phyloP scores from a whole-genome alignment of 73 alveolate species.

The Durusdinium trenchii region DNA sequence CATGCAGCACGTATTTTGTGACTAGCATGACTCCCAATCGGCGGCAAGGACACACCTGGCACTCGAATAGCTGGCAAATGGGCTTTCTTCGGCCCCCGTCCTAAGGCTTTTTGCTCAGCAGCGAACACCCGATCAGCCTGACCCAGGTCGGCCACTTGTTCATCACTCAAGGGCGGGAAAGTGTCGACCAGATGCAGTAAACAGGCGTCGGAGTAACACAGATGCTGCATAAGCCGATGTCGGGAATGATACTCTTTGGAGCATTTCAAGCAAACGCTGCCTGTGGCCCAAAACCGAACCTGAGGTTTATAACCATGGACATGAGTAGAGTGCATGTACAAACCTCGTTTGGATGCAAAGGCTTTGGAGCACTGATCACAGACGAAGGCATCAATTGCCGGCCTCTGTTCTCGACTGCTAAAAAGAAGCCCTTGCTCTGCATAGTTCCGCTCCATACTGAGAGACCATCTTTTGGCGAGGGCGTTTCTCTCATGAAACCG shows the following conservation, averaged over 20 bases:
- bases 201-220: neutral
- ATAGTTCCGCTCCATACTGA: neutral
- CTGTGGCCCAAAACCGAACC: neutral
- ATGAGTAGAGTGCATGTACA: neutral
- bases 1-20: too few relatives aligned
- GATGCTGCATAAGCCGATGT: neutral
- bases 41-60: neutral
- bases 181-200: neutral
- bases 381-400: neutral
- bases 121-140: neutral
- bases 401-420: neutral
- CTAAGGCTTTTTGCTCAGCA: neutral
- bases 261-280: neutral
- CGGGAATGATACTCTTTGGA: neutral
- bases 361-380: neutral
- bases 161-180: neutral
- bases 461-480: neutral
- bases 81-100: neutral
- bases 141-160: neutral
- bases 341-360: neutral
- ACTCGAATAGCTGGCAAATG: neutral
- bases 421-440: neutral
- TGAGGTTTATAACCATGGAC: neutral
- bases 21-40: too few relatives aligned
- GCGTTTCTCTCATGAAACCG: neutral